Evolutionary conservation across 768 basidiomycete genomes (phyloP).

Genomic region (Sistotremastrum niveocremeum): DNA sequence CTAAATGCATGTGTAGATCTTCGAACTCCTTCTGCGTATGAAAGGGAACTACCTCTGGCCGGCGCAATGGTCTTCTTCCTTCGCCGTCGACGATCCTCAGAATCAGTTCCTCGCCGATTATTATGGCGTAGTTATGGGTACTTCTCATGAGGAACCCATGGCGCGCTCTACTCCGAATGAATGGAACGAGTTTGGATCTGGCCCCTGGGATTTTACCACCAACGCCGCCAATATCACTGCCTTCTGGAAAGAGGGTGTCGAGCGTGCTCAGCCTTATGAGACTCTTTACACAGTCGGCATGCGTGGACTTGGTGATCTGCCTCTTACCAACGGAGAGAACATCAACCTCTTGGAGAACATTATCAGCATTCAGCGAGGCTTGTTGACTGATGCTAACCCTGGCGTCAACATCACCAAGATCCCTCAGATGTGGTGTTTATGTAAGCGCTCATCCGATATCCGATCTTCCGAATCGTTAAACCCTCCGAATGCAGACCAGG

Average conservation of each 20-base stretch:
- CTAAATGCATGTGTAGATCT: constrained; percentile 24
- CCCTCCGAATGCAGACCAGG: constrained; percentile 24
- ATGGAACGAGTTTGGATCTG: constrained; percentile 41
- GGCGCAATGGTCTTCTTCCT: constrained; percentile 23
- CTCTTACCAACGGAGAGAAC: constrained; percentile 36
- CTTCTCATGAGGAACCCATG: constrained; percentile 67
- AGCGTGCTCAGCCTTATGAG: constrained; percentile 46
- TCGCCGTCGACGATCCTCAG: constrained; percentile 42
- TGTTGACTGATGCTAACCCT: constrained; percentile 39
- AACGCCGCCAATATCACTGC: constrained; percentile 42
- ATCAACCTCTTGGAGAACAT: constrained; percentile 41
- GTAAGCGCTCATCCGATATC: constrained; percentile 18
- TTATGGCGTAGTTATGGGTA: constrained; percentile 62
- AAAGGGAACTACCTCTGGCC: constrained; percentile 67
- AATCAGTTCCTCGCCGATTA: constrained; percentile 51
- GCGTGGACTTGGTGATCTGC: constrained; percentile 42
- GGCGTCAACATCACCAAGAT: constrained; percentile 32
- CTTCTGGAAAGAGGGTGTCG: constrained; percentile 48
- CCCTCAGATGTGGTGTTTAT: constrained; percentile 55
- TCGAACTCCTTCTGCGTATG: constrained; percentile 50
- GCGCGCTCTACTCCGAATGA: constrained; percentile 57
- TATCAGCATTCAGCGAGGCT: constrained; percentile 45
- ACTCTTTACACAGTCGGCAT: constrained; percentile 56
- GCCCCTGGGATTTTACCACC: constrained; percentile 47
- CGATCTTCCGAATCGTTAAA: too few relatives aligned